These are phyloP conservation scores for Glutinoglossum americanum DNA, from an alignment of 495 filamentous ascomycete species.

Conservation along the genomic window DNA sequence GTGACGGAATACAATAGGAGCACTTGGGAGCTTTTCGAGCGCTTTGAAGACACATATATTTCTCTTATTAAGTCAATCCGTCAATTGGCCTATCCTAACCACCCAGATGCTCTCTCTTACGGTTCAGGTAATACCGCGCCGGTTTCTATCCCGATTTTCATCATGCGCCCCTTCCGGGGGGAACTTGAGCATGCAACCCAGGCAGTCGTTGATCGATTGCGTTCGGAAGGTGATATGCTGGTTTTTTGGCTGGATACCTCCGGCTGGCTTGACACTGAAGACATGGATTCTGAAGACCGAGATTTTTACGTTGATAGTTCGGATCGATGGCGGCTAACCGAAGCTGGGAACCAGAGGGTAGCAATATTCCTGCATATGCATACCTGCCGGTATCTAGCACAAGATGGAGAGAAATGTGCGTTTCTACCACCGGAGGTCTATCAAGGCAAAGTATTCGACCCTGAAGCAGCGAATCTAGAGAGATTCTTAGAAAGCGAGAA, in stretches of 20 bases:
- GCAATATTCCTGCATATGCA: conserved; percentile 22
- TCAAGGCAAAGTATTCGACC: conserved; percentile 16
- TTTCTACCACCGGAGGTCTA: conserved; percentile 20
- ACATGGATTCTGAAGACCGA: conserved; percentile 3
- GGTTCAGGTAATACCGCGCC: conserved; percentile 7
- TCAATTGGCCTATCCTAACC: conserved; percentile 18
- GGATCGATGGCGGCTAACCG: conserved; percentile 16
- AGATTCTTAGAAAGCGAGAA: conserved; percentile 16
- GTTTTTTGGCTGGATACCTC: conserved; percentile 25
- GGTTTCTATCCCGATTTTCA: conserved; percentile 17
- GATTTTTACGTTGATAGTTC: conserved; percentile 17
- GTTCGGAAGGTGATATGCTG: conserved; percentile 15
- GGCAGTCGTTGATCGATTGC: conserved; percentile 15
- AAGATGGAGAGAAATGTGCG: conserved; percentile 15
- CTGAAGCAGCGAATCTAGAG: conserved; percentile 14
- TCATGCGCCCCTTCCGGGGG: conserved; percentile 21
- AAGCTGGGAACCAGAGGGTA: conserved; percentile 18
- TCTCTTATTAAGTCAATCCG: conserved; percentile 19
- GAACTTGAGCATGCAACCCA: conserved; percentile 20
- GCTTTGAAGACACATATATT: conserved; percentile 19
- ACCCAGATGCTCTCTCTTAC: conserved; percentile 13
- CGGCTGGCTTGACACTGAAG: conserved; percentile 16
- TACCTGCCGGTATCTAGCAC: conserved; percentile 19
- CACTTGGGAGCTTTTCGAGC: conserved; percentile 13
- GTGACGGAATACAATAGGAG: conserved; percentile 15